Evolutionary conservation across 1,139 yeast genomes (phyloP).

Genomic region (Yamadazyma sp.): DNA sequence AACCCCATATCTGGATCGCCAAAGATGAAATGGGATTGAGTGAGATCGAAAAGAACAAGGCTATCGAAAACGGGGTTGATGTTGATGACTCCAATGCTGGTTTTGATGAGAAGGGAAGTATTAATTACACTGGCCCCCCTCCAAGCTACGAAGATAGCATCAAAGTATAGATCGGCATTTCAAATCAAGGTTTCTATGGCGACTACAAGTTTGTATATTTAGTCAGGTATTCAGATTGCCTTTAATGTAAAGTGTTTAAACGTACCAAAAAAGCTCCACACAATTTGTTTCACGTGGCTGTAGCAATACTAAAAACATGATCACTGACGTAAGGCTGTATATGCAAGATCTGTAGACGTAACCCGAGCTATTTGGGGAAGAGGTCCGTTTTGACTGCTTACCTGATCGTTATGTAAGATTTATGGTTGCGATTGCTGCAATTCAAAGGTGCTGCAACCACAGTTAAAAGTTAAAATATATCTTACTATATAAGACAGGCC

Average conservation of each 20-base stretch:
- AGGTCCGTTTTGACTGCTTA: neutral
- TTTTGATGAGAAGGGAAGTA: slow-evolving; percentile 55
- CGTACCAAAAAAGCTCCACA: too few relatives aligned
- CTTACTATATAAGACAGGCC: neutral
- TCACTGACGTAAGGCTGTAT: neutral
- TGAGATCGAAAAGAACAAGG: slow-evolving; percentile 55
- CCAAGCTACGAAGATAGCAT: slow-evolving; percentile 53
- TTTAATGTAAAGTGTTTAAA: neutral
- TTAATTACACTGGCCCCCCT: slow-evolving; percentile 60
- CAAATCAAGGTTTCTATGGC: too few relatives aligned
- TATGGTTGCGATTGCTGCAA: slow-evolving; percentile 2
- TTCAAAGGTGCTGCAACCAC: neutral
- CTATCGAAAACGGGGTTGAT: slow-evolving; percentile 55
- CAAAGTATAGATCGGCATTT: slow-evolving; percentile 17
- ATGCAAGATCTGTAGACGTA: neutral
- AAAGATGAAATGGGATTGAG: slow-evolving; percentile 70
- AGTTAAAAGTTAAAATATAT: neutral
- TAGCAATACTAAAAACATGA: too few relatives aligned
- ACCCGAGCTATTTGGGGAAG: neutral
- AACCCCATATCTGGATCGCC: slow-evolving; percentile 71
- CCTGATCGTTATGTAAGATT: neutral
- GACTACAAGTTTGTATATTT: neutral
- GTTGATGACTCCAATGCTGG: slow-evolving; percentile 59
- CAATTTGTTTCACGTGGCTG: too few relatives aligned
- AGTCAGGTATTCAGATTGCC: neutral